Base-by-base conservation (phyloP, 495 filamentous ascomycete species). In the Penicillium lividum region DNA sequence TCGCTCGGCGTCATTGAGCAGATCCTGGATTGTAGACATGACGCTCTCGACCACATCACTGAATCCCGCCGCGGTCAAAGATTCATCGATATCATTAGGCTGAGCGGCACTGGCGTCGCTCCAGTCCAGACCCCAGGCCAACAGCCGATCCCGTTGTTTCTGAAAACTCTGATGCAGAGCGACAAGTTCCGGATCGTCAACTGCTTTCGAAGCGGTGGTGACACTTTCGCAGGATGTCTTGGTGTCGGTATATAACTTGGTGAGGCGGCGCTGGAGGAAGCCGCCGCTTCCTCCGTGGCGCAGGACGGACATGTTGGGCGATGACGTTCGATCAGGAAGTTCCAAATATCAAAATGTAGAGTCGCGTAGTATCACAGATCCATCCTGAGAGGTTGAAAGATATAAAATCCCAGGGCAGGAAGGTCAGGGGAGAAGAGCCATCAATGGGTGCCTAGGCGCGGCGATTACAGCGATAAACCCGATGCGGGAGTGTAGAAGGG, bases 81-180 rank as follows among this genome's bases (percentile, higher is more conserved):
- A 89, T 67, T 92, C 90, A 68, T 96, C 92, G 67, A 96, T 96
- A 69, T 86, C 83, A 61, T 90, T 91, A 61, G 88, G 84, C 59
- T 85, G 80, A 7, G 77, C 79, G 38, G 77, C 80, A 60, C 78
- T 84, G 42, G 80, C 81, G 63, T 94, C 91, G 51, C 85, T 93
- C 93, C 93, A 97, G 68, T 93, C 89, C 55, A 96, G 74, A 3
- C 91, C 93, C 93, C 93, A 97, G 40, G 87, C 87, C 47, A 93
- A 84, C 60, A 96, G 77, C 31, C 93, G 69, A 60, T 83, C 81
- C 44, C 80, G 75, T 56, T 83, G 80, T 33, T 78, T 85, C 52
- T 81, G 77, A 60, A 84, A 82, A 57, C 80, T 83, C 31, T 77
- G 77, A 56, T 87, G 80, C 27, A 87, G 69, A 22, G 76, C 73